These are phyloP conservation scores for Sporothrix sp. DNA, from an alignment of 2,329 filamentous ascomycete species.

Conservation along the genomic window DNA sequence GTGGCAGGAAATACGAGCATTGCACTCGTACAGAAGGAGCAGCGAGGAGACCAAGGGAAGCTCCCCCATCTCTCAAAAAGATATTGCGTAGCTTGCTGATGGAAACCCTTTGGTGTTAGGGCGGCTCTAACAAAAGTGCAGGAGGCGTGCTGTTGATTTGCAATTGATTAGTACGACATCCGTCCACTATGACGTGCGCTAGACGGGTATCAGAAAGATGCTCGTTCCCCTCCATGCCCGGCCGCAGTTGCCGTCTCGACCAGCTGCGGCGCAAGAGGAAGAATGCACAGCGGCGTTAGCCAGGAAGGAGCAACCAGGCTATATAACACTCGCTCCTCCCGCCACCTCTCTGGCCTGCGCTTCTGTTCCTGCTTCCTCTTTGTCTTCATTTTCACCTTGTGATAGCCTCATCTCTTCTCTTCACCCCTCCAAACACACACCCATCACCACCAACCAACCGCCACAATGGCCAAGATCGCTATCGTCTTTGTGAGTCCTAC, in stretches of 20 bases:
- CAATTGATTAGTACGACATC: background rate
- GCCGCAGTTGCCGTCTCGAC: constrained; percentile 3
- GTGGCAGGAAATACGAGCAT: no score
- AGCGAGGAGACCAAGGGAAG: no score
- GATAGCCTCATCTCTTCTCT: background rate
- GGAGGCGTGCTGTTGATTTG: background rate
- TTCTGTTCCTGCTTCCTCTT: background rate
- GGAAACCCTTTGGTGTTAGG: background rate
- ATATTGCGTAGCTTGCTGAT: no score
- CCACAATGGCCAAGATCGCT: constrained; percentile 78
- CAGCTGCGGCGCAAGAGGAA: background rate
- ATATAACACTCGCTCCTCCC: constrained; percentile 6
- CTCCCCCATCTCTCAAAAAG: no score
- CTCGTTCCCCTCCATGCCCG: background rate
- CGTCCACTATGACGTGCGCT: no score
- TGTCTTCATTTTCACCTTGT: background rate
- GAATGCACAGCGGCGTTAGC: background rate
- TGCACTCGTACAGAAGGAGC: no score
- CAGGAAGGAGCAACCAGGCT: background rate
- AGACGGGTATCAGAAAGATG: no score
- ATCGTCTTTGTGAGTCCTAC: constrained; percentile 67
- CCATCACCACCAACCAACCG: constrained; percentile 6
- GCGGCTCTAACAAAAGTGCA: no score
- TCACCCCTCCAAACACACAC: constrained; percentile 5
- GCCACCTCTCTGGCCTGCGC: background rate